Evolutionary conservation across 2,329 filamentous ascomycete genomes (phyloP), one percentile per base, ranked within the genome.

Genomic region (Aspergillus tamarii): DNA sequence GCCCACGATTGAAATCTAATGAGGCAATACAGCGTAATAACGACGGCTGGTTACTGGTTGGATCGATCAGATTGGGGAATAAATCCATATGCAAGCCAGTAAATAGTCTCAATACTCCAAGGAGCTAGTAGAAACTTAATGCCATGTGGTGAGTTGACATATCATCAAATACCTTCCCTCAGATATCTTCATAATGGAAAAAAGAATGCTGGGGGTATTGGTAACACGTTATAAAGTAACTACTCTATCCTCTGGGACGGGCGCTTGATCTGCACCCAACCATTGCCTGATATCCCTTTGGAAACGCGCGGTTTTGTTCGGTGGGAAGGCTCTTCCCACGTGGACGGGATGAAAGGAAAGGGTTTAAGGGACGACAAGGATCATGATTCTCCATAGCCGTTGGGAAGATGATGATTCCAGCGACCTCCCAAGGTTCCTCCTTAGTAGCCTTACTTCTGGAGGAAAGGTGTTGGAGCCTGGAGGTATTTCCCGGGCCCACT

Each of bases 221-320:
- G 32, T 36, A 14, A 12, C 12, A 14, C 14, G 4, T 36, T 36
- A 36, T 14, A 36, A 16, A 36, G 12, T 36, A 36, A 10, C 9
- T 36, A 36, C 9, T 32, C 30, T 32, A 32, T 30, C 26, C 26
- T 32, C 16, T 50, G 14, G 46, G 46, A 50, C 26, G 45, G 32
- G 41, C 32, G 46, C 32, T 59, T 36, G 66, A 68, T 69, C 68
- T 60, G 64, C 68, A 61, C 62, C 57, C 48, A 61, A 43, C 50
- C 68, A 70, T 64, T 65, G 66, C 67, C 66, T 70, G 59, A 55
- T 64, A 61, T 10, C 23, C 26, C 19, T 34, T 46, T 57, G 19
- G n/a, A 32, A 36, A 57, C 59, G 28, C 56, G 50, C 45, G 41
- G 54, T 53, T 62, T 64, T 57, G 59, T 28, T 60, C 48, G 60